Conservation (phyloP, 345 rosid species). For the Ceriops tagal region DNA sequence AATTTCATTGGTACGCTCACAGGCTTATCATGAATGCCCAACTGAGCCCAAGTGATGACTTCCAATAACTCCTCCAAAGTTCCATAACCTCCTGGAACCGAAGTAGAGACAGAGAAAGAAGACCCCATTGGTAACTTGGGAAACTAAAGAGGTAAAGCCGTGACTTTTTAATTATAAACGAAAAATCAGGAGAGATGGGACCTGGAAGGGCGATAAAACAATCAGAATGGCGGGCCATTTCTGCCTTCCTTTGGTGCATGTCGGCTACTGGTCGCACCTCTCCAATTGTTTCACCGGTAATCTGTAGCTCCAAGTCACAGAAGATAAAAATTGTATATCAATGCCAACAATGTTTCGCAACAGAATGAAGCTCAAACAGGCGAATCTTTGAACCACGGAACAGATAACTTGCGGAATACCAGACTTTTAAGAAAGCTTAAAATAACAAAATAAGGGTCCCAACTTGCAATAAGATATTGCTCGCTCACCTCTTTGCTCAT, state of each 20-base stretch:
- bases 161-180: neutral
- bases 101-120: neutral
- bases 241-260: conserved; percentile 98
- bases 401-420: neutral
- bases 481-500: conserved; percentile 45
- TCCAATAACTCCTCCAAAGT: conserved; percentile 85
- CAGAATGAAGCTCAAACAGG: neutral
- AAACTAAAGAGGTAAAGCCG: neutral
- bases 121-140: neutral
- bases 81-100: conserved; percentile 80
- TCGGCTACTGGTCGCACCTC: conserved; percentile 84
- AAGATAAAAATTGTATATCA: neutral
- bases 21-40: conserved; percentile 94
- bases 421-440: neutral
- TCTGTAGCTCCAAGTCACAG: conserved; percentile 27
- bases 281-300: conserved; percentile 80
- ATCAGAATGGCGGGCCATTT: conserved; percentile 93
- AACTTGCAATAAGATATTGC: too few species aligned
- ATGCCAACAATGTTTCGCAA: neutral
- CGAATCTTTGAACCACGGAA: neutral
- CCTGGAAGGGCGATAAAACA: conserved; percentile 98
- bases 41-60: conserved; percentile 93
- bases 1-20: conserved; percentile 34
- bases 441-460: neutral
- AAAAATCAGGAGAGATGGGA: conserved; percentile 20